A percentile compares a stretch with the other conserved stretches of the same genome.
Evolutionary conservation across 441 rosid species (phyloP).

Genomic region (Kokia cookei): DNA sequence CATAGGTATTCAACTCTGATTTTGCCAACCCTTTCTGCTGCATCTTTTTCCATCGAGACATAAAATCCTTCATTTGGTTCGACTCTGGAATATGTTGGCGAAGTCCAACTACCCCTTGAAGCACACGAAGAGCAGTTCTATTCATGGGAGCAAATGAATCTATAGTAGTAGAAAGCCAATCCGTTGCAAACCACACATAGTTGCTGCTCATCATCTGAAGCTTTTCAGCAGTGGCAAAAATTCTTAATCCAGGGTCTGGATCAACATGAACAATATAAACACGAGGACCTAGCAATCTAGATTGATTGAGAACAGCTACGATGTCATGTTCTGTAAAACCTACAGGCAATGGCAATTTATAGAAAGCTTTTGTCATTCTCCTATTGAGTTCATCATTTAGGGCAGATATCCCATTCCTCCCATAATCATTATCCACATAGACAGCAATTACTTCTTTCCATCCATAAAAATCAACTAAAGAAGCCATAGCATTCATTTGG

Average conservation of each 20-base stretch:
- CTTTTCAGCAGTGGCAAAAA: slow-evolving; percentile 49
- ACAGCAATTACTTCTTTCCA: slow-evolving; percentile 79
- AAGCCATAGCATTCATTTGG: slow-evolving; percentile 87
- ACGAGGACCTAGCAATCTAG: slow-evolving; percentile 54
- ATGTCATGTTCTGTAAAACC: slow-evolving; percentile 32
- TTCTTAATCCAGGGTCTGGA: slow-evolving; percentile 57
- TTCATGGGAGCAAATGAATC: slow-evolving; percentile 49
- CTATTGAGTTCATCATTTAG: slow-evolving; percentile 51
- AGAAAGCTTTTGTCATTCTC: slow-evolving; percentile 42
- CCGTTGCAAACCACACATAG: slow-evolving; percentile 83
- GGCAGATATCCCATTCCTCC: slow-evolving; percentile 69
- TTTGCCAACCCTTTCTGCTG: slow-evolving; percentile 33
- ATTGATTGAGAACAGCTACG: slow-evolving; percentile 35
- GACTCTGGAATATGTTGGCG: slow-evolving; percentile 71
- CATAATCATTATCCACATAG: slow-evolving; percentile 70
- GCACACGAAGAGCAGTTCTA: slow-evolving; percentile 20
- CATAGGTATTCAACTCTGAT: slow-evolving; percentile 53
- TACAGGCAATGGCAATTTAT: slow-evolving; percentile 49
- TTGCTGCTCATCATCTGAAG: slow-evolving; percentile 66
- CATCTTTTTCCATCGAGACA: slow-evolving; percentile 44
- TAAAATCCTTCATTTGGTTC: slow-evolving; percentile 34
- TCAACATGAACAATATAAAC: slow-evolving; percentile 71
- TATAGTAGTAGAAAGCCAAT: slow-evolving; percentile 79
- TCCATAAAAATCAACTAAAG: slow-evolving; percentile 46
- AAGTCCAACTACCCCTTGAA: slow-evolving; percentile 65